phyloP scores from a whole-genome alignment of 495 filamentous ascomycete species.

The Penicillium waksmanii region DNA sequence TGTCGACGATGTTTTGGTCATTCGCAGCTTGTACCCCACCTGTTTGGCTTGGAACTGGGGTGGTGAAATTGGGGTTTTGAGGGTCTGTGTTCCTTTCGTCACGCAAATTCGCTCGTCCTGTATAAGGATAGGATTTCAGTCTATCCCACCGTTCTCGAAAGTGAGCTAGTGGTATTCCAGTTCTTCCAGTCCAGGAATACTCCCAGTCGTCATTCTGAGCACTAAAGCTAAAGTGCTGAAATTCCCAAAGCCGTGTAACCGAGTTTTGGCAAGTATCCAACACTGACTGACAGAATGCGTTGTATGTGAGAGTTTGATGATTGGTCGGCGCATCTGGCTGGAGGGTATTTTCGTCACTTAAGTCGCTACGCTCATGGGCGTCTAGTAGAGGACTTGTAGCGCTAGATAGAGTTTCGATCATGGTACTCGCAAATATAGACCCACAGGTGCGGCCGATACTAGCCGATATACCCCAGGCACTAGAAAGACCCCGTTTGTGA shows the following conservation, averaged over 20 bases:
- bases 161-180: constrained; percentile 5
- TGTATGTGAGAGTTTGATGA: not conserved
- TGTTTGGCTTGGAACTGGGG: not conserved
- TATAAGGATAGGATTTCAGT: constrained; percentile 1
- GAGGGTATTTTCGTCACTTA: not conserved
- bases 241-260: not conserved
- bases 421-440: not conserved
- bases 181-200: constrained; percentile 10
- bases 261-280: not conserved
- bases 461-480: not conserved
- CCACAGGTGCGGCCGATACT: not conserved
- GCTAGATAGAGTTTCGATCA: not conserved
- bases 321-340: not conserved
- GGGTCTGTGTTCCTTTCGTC: not conserved
- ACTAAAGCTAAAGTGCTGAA: constrained; percentile 7
- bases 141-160: constrained; percentile 3
- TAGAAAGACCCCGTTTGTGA: not conserved
- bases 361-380: not conserved
- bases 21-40: not conserved
- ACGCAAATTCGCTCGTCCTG: not conserved
- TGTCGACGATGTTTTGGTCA: not conserved
- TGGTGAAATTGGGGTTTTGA: not conserved
- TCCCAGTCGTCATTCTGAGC: constrained; percentile 12
- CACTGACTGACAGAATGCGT: not conserved
- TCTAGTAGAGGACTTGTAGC: constrained; percentile 1